Percentiles rank a stretch among this genome's conserved stretches.
Conservation (phyloP, 2,329 filamentous ascomycete species). For the Fusarium secorum region DNA sequence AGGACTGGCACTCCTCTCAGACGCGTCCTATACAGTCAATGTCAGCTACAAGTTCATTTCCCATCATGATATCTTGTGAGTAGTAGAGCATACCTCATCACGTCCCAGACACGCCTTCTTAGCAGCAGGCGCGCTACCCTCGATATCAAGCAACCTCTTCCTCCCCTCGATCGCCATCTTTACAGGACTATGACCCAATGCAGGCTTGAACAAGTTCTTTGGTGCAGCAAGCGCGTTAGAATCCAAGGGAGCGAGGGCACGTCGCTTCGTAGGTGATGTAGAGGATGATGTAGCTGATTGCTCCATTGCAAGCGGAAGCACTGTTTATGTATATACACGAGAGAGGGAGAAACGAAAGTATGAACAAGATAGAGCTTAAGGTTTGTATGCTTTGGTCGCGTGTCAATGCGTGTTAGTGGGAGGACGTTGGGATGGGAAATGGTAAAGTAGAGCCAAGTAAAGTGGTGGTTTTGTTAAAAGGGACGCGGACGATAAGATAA, state of each 20-base stretch:
- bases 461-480: constrained; percentile 29
- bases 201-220: constrained; percentile 38
- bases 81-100: constrained; percentile 41
- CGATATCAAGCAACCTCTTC: constrained; percentile 40
- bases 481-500: constrained; percentile 35
- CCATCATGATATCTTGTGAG: not conserved
- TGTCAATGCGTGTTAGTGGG: constrained; percentile 27
- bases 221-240: constrained; percentile 52
- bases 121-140: constrained; percentile 35
- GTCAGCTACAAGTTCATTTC: not conserved
- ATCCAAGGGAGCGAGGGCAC: constrained; percentile 58
- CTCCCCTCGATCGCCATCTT: constrained; percentile 41
- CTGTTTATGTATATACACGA: not conserved
- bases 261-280: constrained; percentile 54
- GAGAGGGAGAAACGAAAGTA: not conserved
- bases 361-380: not conserved
- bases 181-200: constrained; percentile 35
- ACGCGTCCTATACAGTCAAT: constrained; percentile 32
- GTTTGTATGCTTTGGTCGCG: not conserved
- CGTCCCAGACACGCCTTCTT: constrained; percentile 49
- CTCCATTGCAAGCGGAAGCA: constrained; percentile 32
- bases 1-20: constrained; percentile 48
- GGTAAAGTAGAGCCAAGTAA: not conserved
- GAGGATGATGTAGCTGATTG: constrained; percentile 20
- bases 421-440: constrained; percentile 14